Conservation (phyloP, 2,329 filamentous ascomycete species). For the Cytospora leucostoma region DNA sequence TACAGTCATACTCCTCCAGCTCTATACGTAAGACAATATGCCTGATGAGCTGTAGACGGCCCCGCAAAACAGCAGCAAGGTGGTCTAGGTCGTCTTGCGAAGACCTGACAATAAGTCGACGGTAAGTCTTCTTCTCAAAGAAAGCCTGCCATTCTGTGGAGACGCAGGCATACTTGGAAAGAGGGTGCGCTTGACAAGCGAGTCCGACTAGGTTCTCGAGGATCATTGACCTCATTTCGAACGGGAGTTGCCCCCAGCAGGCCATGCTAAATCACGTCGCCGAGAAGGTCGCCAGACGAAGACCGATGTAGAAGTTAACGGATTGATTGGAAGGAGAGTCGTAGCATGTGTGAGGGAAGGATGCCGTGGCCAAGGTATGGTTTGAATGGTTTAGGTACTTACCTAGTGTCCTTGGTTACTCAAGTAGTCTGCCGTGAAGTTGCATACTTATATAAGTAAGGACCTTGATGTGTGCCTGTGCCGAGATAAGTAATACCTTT, state of each 20-base stretch:
- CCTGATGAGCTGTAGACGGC: background rate
- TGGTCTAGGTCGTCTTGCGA: background rate
- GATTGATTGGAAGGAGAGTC: no score
- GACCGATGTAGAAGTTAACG: no score
- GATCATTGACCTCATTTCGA: background rate
- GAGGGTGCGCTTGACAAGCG: background rate
- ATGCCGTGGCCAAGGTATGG: no score
- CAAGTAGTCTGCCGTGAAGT: no score
- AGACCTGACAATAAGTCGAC: background rate
- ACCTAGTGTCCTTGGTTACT: no score
- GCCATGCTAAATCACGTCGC: background rate
- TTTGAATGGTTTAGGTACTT: no score
- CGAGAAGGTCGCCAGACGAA: no score
- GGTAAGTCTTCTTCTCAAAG: background rate
- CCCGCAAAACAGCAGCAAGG: background rate
- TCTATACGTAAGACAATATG: constrained; percentile 2
- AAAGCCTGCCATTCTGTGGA: background rate
- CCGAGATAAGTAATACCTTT: no score
- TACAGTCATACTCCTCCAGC: background rate
- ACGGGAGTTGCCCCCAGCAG: background rate
- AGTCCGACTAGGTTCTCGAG: background rate
- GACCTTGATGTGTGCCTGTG: no score
- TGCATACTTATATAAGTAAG: no score
- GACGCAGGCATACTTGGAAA: background rate
- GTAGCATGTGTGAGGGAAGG: no score